Evolutionary conservation across 805 yeast species (phyloP).

Genomic region (Yamadazyma phyllophila): DNA sequence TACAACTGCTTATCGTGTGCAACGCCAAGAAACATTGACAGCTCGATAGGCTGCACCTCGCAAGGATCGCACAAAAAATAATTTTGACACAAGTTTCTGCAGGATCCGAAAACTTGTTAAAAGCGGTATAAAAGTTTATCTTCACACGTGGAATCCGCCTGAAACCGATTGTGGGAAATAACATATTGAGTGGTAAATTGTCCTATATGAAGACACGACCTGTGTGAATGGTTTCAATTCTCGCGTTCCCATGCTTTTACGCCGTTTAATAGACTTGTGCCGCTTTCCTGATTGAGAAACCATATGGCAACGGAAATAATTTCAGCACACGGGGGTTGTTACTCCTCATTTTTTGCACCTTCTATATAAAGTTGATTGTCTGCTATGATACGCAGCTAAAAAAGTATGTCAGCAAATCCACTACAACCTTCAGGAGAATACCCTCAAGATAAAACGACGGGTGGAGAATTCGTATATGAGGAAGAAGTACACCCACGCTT

Average conservation of each 20-base stretch:
- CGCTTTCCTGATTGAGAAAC: neutral
- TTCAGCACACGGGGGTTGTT: constrained; percentile 1
- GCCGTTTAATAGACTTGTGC: neutral
- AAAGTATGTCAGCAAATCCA: too few species aligned
- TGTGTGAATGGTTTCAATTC: neutral
- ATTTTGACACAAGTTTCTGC: neutral
- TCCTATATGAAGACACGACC: neutral
- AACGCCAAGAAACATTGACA: neutral
- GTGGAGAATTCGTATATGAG: neutral
- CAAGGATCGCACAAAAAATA: neutral
- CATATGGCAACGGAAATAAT: neutral
- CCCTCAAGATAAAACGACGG: neutral
- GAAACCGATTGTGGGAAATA: neutral
- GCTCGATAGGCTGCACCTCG: neutral
- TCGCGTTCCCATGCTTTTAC: neutral
- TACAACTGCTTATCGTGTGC: neutral
- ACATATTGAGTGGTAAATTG: neutral
- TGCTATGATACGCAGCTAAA: neutral
- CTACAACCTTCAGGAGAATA: neutral
- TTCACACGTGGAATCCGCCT: neutral
- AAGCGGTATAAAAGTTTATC: neutral
- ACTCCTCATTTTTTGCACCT: neutral
- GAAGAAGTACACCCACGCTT: constrained; percentile 1
- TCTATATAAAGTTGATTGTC: neutral
- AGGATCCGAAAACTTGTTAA: neutral